A percentile compares a stretch with the other conserved stretches of the same genome.
Conservation (phyloP, 768 basidiomycete genomes). For the Lactarius sp. region DNA sequence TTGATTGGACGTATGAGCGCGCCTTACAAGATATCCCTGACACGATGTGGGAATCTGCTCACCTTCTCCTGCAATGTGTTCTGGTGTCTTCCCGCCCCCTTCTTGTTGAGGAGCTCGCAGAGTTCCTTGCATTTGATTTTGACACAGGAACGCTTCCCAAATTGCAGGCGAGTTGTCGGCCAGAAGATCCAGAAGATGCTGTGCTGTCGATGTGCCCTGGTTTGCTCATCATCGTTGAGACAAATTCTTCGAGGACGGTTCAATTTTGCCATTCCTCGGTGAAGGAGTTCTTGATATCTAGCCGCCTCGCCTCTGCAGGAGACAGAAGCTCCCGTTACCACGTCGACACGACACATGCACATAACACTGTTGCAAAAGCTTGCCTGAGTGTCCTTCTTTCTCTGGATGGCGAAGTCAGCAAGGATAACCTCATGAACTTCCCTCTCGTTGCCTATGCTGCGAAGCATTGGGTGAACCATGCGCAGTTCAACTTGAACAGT, state of each 20-base stretch:
- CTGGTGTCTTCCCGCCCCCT: background rate
- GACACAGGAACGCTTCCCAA: background rate
- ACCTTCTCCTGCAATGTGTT: background rate
- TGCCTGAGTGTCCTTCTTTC: background rate
- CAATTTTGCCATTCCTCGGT: background rate
- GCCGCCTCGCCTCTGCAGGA: background rate
- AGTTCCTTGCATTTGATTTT: background rate
- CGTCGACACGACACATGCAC: background rate
- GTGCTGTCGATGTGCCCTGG: background rate
- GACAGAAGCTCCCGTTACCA: background rate
- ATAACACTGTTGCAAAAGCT: background rate
- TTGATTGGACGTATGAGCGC: background rate
- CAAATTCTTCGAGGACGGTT: background rate
- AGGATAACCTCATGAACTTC: background rate
- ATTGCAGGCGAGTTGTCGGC: background rate
- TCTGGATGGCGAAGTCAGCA: background rate
- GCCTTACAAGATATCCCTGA: background rate
- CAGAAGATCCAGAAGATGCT: background rate
- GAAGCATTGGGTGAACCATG: background rate
- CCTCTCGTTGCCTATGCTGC: background rate
- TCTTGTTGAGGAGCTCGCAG: conserved; percentile 1
- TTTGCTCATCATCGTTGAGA: background rate
- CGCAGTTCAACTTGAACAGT: background rate
- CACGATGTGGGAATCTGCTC: background rate
- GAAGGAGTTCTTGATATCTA: background rate